Base-by-base conservation (phyloP, 495 filamentous ascomycete species). In the Pseudevernia furfuracea region DNA sequence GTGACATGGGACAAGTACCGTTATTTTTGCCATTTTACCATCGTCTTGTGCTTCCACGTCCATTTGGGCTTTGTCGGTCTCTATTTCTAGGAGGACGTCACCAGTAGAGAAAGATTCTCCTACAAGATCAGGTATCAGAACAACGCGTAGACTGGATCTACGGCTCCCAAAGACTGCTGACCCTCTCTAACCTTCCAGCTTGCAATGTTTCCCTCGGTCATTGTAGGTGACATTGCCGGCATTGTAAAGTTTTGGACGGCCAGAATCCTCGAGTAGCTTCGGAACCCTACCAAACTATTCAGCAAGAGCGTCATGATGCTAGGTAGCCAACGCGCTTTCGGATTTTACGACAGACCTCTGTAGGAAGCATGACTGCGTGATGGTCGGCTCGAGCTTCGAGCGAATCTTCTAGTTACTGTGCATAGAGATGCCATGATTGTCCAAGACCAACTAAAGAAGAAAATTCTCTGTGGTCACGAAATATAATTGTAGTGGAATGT, bases 31-130 rank as follows among this genome's bases (percentile, higher is more conserved):
- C 72, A 93, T 69, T 65, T 89, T 78, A 25, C 89, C 89, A 66
- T 91, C 88, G 44, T 93, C 89, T 74, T 89, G 89, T 23, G 89
- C 89, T 74, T 92, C 90, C n/a, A 93, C 89, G 66, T 92, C 89
- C 87, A 93, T 93, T 46, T 87, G 87, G 25, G 89, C 89, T 77
- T 93, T 93, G 74, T 93, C 89, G 36, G 89, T 93, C 76, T 93
- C 89, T 71, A 93, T 90, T 73, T 93, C 89, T 39, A 93, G 81
- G 17, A 93, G 77, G 30, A 92, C 89, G 73, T 93, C 89, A 43
- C 89, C 89, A 61, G 89, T 86, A 0, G 80, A 75, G 74, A 89
- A 93, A 48, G 84, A 81, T 61, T 89, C 88, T 68, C 76, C 78
- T 78, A 41, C 8, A 28, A 65, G 21, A 49, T 64, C 59, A 30